Evolutionary conservation across 345 rosid species (phyloP).

Genomic region (Salix purpurea): DNA sequence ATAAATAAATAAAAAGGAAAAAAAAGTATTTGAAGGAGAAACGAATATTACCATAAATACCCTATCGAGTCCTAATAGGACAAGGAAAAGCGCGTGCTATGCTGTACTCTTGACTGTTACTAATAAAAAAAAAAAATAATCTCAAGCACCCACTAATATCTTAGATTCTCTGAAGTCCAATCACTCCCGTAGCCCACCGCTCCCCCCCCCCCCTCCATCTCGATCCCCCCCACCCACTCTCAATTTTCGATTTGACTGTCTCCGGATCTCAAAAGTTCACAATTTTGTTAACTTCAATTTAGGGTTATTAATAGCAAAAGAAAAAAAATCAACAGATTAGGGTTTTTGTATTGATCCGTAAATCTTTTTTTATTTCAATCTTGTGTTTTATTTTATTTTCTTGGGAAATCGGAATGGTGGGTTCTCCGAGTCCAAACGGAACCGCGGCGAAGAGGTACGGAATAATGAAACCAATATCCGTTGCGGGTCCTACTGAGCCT

Average conservation of each 20-base stretch:
- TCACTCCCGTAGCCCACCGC: background rate
- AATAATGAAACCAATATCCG: slow-evolving; percentile 18
- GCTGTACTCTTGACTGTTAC: background rate
- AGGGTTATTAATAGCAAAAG: background rate
- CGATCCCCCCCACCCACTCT: background rate
- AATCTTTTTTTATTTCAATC: background rate
- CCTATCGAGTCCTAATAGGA: no score
- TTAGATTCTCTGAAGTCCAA: background rate
- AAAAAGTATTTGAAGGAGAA: no score
- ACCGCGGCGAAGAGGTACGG: slow-evolving; percentile 13
- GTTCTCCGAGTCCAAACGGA: slow-evolving; percentile 5
- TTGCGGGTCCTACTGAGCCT: slow-evolving; percentile 19
- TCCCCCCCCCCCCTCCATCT: background rate
- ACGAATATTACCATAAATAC: no score
- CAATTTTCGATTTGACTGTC: background rate
- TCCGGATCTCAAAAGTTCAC: background rate
- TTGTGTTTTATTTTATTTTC: background rate
- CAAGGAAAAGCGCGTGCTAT: background rate
- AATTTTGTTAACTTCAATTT: background rate
- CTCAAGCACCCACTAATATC: background rate
- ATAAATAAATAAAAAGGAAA: no score
- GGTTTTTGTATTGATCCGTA: background rate
- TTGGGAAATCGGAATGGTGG: slow-evolving; percentile 9
- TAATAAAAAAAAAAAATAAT: background rate
- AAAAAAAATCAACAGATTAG: background rate